Evolutionary conservation across 2,329 filamentous ascomycete species (phyloP).

Genomic region (Clonostachys rhizophaga): DNA sequence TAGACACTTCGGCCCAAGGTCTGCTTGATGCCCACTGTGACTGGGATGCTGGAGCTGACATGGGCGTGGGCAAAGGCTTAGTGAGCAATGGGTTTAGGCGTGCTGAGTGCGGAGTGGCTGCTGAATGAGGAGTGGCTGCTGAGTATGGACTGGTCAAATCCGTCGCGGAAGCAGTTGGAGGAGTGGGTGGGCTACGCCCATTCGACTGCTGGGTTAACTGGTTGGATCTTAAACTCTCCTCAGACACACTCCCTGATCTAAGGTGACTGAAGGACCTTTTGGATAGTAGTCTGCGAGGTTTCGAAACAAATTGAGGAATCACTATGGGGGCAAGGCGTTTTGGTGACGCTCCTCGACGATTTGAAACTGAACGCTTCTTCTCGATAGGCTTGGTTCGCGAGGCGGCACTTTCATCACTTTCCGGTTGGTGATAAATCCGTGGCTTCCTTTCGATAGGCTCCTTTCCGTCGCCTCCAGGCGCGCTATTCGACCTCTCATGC

Average conservation of each 20-base stretch:
- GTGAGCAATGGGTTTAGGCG: conserved; percentile 18
- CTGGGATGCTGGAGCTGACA: conserved; percentile 41
- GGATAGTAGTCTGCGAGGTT: conserved; percentile 13
- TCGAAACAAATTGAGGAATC: conserved; percentile 34
- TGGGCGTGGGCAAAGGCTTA: conserved; percentile 39
- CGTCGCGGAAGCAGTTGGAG: conserved; percentile 16
- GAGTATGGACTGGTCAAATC: conserved; percentile 38
- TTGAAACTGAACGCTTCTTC: conserved; percentile 17
- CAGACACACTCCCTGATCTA: conserved; percentile 35
- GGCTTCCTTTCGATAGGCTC: conserved; percentile 20
- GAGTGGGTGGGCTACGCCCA: conserved; percentile 32
- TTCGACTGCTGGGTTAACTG: conserved; percentile 39
- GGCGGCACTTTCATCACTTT: no score
- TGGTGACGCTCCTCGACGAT: conserved; percentile 29
- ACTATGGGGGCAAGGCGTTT: conserved; percentile 51
- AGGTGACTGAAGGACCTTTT: conserved; percentile 38
- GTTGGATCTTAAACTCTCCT: conserved; percentile 33
- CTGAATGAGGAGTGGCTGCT: conserved; percentile 18
- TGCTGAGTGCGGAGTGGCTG: no score
- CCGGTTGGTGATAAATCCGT: no score
- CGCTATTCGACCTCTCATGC: conserved; percentile 60
- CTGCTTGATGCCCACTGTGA: conserved; percentile 32
- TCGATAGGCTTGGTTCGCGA: neutral
- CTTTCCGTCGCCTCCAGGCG: conserved; percentile 47
- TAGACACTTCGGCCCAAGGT: conserved; percentile 32